phyloP scores from a whole-genome alignment of 208 protist species.

The Leishmania braziliensis region DNA sequence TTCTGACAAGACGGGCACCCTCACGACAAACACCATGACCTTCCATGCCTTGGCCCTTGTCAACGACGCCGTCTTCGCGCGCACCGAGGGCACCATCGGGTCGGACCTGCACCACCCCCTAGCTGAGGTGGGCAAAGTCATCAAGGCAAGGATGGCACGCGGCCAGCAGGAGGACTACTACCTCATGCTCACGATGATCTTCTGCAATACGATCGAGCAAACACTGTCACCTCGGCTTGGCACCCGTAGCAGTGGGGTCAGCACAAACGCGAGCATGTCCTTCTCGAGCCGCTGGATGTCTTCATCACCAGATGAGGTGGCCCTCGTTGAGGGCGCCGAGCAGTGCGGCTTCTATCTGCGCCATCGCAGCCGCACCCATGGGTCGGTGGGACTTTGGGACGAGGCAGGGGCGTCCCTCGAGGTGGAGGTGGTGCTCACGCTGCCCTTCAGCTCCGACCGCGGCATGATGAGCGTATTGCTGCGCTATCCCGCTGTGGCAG shows the following conservation, averaged over 20 bases:
- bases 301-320: constrained; percentile 92
- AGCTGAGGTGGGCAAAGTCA: constrained; percentile 1
- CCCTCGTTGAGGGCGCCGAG: constrained; percentile 83
- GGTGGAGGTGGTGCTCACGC: constrained; percentile 46
- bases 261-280: not conserved
- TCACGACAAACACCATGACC: constrained; percentile 92
- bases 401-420: constrained; percentile 16
- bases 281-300: constrained; percentile 62
- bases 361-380: constrained; percentile 41
- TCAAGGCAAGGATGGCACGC: constrained; percentile 4
- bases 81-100: constrained; percentile 16
- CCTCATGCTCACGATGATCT: constrained; percentile 57
- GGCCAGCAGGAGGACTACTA: constrained; percentile 25
- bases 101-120: constrained; percentile 12
- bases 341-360: constrained; percentile 63
- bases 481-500: constrained; percentile 16
- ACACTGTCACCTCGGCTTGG: constrained; percentile 17
- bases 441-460: constrained; percentile 84
- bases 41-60: constrained; percentile 51
- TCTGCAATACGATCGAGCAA: constrained; percentile 74
- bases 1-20: constrained; percentile 94
- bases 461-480: constrained; percentile 84
- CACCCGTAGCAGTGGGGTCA: constrained; percentile 8
- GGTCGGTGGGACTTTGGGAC: constrained; percentile 28
- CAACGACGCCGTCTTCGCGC: constrained; percentile 26